Evolutionary conservation across 371 early-diverging fungal species (phyloP).

Genomic region (Funneliformis caledonium): DNA sequence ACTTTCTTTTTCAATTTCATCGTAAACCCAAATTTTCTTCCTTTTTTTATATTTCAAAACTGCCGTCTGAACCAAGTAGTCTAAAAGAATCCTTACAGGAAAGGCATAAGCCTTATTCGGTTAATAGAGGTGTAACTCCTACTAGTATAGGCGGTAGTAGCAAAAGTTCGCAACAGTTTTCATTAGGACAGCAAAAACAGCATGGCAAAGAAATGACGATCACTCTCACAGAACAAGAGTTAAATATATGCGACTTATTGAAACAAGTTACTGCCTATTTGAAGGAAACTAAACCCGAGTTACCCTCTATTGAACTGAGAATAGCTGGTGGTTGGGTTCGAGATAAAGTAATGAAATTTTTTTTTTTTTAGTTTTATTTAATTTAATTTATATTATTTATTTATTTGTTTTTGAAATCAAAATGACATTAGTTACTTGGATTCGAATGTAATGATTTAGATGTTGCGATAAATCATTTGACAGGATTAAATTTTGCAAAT

Average conservation of each 20-base stretch:
- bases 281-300: slow-evolving; percentile 53
- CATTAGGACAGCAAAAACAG: neutral
- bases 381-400: slow-evolving; percentile 5
- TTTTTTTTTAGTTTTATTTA: slow-evolving; percentile 3
- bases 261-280: slow-evolving; percentile 61
- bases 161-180: neutral
- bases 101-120: neutral
- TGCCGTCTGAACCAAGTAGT: neutral
- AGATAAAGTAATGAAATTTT: slow-evolving; percentile 76
- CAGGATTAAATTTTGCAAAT: slow-evolving; percentile 93
- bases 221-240: slow-evolving; percentile 54
- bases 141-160: neutral
- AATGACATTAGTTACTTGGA: slow-evolving; percentile 76
- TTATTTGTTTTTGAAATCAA: neutral
- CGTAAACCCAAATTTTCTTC: too few relatives aligned
- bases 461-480: slow-evolving; percentile 94
- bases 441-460: slow-evolving; percentile 93
- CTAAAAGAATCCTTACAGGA: neutral
- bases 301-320: slow-evolving; percentile 73
- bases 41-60: neutral
- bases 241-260: slow-evolving; percentile 66
- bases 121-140: neutral
- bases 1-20: too few relatives aligned
- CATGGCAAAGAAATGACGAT: neutral
- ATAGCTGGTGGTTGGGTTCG: slow-evolving; percentile 99